phyloP scores from a whole-genome alignment of 2,329 filamentous ascomycete genomes.

The Exophiala oligosperma region DNA sequence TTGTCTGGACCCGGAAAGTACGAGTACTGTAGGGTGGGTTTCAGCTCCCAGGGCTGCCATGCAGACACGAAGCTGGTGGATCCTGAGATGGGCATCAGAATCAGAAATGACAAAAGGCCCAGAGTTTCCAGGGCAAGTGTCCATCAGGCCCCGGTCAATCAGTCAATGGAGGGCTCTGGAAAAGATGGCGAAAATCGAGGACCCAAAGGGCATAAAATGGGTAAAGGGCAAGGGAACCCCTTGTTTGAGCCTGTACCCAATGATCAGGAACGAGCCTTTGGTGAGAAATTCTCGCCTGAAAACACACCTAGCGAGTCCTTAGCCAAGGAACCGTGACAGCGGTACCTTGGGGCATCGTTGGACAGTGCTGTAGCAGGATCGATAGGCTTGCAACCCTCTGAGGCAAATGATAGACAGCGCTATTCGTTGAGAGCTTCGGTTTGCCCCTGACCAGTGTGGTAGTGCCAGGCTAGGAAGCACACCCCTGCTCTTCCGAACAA shows the following conservation, averaged over 20 bases:
- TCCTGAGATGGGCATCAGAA: slow-evolving; percentile 1
- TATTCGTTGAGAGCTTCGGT: slow-evolving; percentile 13
- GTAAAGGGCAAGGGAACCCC: background rate
- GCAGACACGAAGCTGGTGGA: slow-evolving; percentile 22
- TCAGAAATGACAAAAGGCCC: background rate
- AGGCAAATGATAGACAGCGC: slow-evolving; percentile 8
- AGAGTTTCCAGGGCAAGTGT: background rate
- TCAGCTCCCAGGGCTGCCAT: slow-evolving; percentile 25
- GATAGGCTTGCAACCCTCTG: slow-evolving; percentile 11
- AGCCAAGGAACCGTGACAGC: slow-evolving; percentile 22
- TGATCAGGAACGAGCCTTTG: background rate
- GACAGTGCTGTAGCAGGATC: slow-evolving; percentile 13
- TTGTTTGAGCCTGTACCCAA: background rate
- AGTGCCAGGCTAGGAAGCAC: slow-evolving; percentile 20
- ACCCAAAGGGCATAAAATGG: background rate
- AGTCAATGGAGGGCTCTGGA: background rate
- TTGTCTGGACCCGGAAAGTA: slow-evolving; percentile 2
- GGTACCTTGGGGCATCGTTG: slow-evolving; percentile 21
- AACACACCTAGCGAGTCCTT: background rate
- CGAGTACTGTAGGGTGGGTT: slow-evolving; percentile 6
- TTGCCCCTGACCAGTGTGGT: slow-evolving; percentile 21
- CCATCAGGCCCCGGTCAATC: background rate
- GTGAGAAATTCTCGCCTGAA: slow-evolving; percentile 5
- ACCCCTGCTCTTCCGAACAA: slow-evolving; percentile 25
- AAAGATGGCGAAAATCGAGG: background rate